These are phyloP conservation scores for Penicillium daleae DNA, from an alignment of 495 filamentous ascomycete species.

Conservation along the genomic window DNA sequence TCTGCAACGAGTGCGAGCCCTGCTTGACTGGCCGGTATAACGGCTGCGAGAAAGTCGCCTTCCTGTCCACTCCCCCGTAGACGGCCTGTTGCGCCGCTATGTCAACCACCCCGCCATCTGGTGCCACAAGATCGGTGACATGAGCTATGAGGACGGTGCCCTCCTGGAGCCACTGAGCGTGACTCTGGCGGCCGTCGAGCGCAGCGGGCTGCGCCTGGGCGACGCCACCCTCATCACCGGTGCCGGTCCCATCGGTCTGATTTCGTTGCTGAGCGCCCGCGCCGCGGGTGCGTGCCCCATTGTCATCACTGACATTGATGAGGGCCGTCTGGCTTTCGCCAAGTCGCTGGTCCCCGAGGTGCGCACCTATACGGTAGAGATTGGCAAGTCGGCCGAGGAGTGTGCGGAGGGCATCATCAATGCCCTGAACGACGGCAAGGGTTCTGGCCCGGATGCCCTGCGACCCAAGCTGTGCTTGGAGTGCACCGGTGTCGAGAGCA, in stretches of 20 bases:
- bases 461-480: constrained; percentile 80
- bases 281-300: constrained; percentile 86
- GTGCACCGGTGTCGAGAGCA: constrained; percentile 92
- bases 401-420: constrained; percentile 66
- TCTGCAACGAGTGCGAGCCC: constrained; percentile 86
- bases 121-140: constrained; percentile 90
- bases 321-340: constrained; percentile 79
- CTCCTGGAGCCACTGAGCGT: constrained; percentile 87
- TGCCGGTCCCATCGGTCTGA: constrained; percentile 88
- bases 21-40: constrained; percentile 92
- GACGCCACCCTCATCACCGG: constrained; percentile 87
- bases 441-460: constrained; percentile 63
- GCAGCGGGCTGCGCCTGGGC: constrained; percentile 75
- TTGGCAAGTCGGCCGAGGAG: constrained; percentile 66
- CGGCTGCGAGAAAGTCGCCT: constrained; percentile 81
- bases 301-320: constrained; percentile 91
- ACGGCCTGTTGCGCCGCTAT: constrained; percentile 87
- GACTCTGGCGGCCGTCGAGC: constrained; percentile 80
- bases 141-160: constrained; percentile 88
- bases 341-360: constrained; percentile 74
- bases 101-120: constrained; percentile 89
- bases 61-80: constrained; percentile 89
- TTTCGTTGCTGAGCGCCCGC: constrained; percentile 77
- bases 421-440: constrained; percentile 47
- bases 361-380: constrained; percentile 77